These are phyloP conservation scores for Coffea humblotiana DNA, from an alignment of 305 asterid genomes.

Conservation along the genomic window DNA sequence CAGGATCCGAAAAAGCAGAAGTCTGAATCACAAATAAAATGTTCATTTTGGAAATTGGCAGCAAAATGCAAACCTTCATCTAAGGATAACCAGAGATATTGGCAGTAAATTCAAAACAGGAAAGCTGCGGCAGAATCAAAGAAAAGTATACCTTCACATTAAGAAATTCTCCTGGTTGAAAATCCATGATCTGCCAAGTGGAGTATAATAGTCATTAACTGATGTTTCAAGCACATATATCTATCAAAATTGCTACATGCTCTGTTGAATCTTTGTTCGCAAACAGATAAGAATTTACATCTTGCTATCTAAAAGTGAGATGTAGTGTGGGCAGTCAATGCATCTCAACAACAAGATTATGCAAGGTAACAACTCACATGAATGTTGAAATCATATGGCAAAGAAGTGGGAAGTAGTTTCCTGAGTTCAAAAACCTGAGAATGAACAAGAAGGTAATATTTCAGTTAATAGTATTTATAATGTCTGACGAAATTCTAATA, in stretches of 20 bases:
- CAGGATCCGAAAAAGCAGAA: background rate
- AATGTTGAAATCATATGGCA: conserved; percentile 82
- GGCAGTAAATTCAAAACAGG: background rate
- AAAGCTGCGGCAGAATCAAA: conserved; percentile 7
- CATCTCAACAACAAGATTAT: background rate
- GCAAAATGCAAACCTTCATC: background rate
- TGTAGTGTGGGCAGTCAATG: background rate
- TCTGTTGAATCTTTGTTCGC: background rate
- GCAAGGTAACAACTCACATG: conserved; percentile 59
- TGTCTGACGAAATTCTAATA: background rate
- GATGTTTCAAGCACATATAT: background rate
- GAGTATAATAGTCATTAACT: background rate
- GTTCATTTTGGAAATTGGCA: background rate
- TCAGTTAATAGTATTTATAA: background rate
- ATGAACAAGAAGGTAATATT: conserved; percentile 11
- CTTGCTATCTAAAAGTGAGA: background rate
- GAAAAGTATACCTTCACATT: conserved; percentile 72
- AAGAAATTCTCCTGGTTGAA: conserved; percentile 96
- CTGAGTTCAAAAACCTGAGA: conserved; percentile 82
- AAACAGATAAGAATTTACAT: background rate
- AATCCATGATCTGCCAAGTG: conserved; percentile 84
- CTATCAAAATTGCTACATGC: background rate
- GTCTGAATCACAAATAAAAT: background rate
- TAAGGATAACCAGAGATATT: background rate
- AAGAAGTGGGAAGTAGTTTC: conserved; percentile 87